Evolutionary conservation across 1,139 yeast genomes (phyloP).

Genomic region (Sugiyamaella pinicola): DNA sequence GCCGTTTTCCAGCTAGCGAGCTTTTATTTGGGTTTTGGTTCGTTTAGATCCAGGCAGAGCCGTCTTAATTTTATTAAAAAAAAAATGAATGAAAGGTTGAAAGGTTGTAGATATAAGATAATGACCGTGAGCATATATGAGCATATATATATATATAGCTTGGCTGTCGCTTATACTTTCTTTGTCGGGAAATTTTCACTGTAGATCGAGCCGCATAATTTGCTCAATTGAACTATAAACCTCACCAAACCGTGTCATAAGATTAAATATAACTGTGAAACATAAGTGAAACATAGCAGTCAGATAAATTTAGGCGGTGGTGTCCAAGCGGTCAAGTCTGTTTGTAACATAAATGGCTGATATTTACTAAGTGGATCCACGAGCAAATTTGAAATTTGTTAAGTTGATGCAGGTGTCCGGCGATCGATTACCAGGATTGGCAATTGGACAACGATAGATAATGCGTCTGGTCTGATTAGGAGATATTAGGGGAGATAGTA

Average conservation of each 20-base stretch:
- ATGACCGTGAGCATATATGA: slow-evolving; percentile 3
- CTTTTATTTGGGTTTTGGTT: neutral
- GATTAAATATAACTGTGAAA: no score
- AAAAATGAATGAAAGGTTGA: neutral
- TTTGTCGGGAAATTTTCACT: slow-evolving; percentile 8
- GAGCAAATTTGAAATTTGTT: neutral
- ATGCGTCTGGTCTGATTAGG: neutral
- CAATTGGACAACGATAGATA: no score
- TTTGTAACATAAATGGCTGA: no score
- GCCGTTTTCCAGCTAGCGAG: no score
- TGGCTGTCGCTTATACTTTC: slow-evolving; percentile 6
- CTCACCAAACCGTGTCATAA: neutral
- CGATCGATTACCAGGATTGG: neutral
- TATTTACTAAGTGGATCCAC: neutral
- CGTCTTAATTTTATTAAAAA: neutral
- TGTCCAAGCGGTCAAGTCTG: no score
- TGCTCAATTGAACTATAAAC: slow-evolving; percentile 6
- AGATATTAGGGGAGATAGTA: neutral
- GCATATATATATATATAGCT: neutral
- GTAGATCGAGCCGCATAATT: slow-evolving; percentile 11
- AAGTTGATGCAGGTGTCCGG: neutral
- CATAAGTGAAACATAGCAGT: no score
- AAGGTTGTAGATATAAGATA: no score
- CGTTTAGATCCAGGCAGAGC: neutral
- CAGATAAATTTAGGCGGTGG: no score